phyloP scores from a whole-genome alignment of 208 protist species.

The Leptomonas pyrrhocoris region DNA sequence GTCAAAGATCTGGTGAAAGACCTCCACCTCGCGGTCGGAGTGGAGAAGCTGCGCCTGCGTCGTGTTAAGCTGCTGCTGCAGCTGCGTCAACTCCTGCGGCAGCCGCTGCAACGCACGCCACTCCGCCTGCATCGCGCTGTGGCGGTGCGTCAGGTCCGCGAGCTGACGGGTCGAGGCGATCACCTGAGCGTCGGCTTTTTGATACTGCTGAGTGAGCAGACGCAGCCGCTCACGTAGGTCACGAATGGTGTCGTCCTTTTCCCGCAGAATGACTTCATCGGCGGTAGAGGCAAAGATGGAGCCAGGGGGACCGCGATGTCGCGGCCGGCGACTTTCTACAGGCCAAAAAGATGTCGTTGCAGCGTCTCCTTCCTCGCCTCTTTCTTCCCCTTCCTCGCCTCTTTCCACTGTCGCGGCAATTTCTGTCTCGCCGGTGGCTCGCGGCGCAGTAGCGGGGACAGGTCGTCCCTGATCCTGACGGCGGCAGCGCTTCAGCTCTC shows the following conservation, averaged over 20 bases:
- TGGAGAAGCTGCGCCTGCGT: conserved; percentile 37
- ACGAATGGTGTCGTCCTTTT: conserved; percentile 30
- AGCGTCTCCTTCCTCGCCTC: background rate
- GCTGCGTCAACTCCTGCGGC: conserved; percentile 49
- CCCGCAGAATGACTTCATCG: conserved; percentile 15
- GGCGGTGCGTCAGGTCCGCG: conserved; percentile 35
- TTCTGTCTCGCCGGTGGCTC: background rate
- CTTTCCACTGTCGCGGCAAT: background rate
- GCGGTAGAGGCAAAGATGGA: conserved; percentile 12
- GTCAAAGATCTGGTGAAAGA: conserved; percentile 39
- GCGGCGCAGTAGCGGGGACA: background rate
- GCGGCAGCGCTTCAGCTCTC: conserved; percentile 40
- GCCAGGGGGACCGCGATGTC: background rate
- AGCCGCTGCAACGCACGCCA: conserved; percentile 39
- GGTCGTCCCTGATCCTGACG: background rate
- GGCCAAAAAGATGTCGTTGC: background rate
- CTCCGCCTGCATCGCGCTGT: conserved; percentile 40
- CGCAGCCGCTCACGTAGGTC: conserved; percentile 26
- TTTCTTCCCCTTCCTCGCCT: background rate
- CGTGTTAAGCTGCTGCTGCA: conserved; percentile 44
- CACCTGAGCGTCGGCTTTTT: conserved; percentile 28
- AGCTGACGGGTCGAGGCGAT: conserved; percentile 23
- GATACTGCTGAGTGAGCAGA: conserved; percentile 30
- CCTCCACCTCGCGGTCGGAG: conserved; percentile 32
- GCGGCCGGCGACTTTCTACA: background rate